Base-by-base conservation (phyloP, 2,329 filamentous ascomycete species). In the Fonsecaea multimorphosa region DNA sequence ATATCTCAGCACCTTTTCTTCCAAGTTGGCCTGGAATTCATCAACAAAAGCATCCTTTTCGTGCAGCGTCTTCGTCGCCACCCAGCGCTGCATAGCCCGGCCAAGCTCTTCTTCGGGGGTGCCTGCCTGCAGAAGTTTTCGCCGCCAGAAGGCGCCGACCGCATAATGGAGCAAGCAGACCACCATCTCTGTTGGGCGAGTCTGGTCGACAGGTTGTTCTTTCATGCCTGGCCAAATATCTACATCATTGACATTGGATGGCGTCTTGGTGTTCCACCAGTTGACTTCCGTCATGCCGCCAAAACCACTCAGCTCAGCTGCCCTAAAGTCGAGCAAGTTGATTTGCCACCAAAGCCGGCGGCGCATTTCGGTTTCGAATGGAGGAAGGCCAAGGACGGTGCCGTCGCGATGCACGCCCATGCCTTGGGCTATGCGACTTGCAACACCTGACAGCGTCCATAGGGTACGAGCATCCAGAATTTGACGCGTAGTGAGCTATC, bases 121-220 rank as follows among this genome's bases (percentile, higher is more conserved):
- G 16, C 52, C 51, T 29, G 58, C 52, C 16, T 64, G 32, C n/a
- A 22, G 9, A 32, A 64, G 27, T 27, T 64, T 55, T 29, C 16
- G 29, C 55, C 24, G 60, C 84, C 80, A 2, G 81, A 74, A 52
- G 89, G 86, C 0, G 83, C 85, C 4, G 85, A 83, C 64, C 88
- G 86, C 32, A 84, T 85, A 0, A 85, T 86, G 71, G 87, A 85
- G 63, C 88, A 85, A 71, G 88, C 86, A 1, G 85, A 85, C 1
- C 86, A 82, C 66, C 86, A 78, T 2, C 82, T 80, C 72, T 89
- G 65, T 67, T 14, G 62, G 44, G 11, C 53, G 34, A 34, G 36
- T 51, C n/a, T 76, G 73, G 16, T 60, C 62, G 24, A 72, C n/a
- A 8, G 78, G 78, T 0, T 63, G 59, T 0, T 63, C 60, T 29